Conservation (phyloP, 352 stramenopile species). For the Blastocystis sp. region DNA sequence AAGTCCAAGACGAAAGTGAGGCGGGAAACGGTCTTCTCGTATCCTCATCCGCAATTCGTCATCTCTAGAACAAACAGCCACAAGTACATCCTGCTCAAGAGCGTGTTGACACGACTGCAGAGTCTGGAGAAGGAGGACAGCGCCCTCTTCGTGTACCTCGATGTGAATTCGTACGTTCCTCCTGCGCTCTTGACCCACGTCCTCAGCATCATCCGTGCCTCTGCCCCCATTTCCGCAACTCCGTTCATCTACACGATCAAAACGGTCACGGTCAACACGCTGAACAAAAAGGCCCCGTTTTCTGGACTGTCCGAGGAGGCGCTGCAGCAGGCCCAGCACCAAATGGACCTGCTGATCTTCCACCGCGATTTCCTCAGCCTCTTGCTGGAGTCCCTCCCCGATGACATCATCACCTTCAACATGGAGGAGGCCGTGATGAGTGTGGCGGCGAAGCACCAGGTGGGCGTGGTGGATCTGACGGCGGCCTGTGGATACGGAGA, state of each 20-base stretch:
- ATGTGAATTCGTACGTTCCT: slow-evolving; percentile 30
- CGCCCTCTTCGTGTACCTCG: slow-evolving; percentile 23
- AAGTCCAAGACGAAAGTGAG: slow-evolving; percentile 10
- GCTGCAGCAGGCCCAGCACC: background rate
- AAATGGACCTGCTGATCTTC: slow-evolving; percentile 43
- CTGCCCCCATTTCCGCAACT: background rate
- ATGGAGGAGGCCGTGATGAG: background rate
- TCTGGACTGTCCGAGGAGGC: background rate
- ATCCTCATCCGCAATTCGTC: background rate
- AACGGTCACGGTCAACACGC: background rate
- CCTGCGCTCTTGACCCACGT: slow-evolving; percentile 21
- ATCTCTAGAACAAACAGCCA: slow-evolving; percentile 5
- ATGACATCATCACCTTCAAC: background rate
- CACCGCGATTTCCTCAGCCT: background rate
- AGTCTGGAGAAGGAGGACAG: background rate
- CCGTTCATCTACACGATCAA: background rate
- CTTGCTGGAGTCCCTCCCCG: slow-evolving; percentile 15
- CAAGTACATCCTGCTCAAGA: slow-evolving; percentile 40
- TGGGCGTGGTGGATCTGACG: slow-evolving; percentile 33
- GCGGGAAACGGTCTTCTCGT: slow-evolving; percentile 21
- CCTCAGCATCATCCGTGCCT: background rate
- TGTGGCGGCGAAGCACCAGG: background rate
- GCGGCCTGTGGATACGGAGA: background rate
- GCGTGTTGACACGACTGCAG: background rate
- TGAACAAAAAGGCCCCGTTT: slow-evolving; percentile 37